Conservation (phyloP, 495 filamentous ascomycete species). For the Penicillium nucicola region DNA sequence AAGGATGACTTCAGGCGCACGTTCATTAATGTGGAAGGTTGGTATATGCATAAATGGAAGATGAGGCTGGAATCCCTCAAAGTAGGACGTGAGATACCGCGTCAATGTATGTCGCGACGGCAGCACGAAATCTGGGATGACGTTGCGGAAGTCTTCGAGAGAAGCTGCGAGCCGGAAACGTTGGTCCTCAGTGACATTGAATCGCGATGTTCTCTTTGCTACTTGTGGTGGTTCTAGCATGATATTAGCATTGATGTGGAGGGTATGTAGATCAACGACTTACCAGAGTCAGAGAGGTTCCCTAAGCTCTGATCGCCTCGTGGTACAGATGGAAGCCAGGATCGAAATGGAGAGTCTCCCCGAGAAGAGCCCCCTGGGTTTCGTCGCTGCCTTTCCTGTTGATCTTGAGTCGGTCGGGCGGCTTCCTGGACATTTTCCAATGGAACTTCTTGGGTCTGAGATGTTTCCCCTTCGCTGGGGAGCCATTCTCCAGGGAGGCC, state of each 20-base stretch:
- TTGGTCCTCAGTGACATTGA: conserved; percentile 38
- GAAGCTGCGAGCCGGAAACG: conserved; percentile 33
- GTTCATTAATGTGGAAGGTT: conserved; percentile 34
- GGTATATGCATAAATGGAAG: conserved; percentile 36
- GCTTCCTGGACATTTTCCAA: conserved; percentile 23
- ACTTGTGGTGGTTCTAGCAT: conserved; percentile 29
- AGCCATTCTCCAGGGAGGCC: conserved; percentile 40
- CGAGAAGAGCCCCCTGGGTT: conserved; percentile 26
- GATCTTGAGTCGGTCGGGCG: conserved; percentile 15
- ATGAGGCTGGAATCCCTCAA: conserved; percentile 37
- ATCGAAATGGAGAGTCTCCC: conserved; percentile 37
- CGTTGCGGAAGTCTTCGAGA: conserved; percentile 35
- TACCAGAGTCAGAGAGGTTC: conserved; percentile 35
- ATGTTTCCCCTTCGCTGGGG: conserved; percentile 25
- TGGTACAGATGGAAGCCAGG: conserved; percentile 40
- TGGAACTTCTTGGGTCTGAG: conserved; percentile 25
- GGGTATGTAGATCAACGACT: neutral
- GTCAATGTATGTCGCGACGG: conserved; percentile 39
- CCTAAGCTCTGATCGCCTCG: conserved; percentile 36
- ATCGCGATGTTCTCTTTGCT: conserved; percentile 19
- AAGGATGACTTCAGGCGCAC: conserved; percentile 28
- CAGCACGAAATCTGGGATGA: conserved; percentile 36
- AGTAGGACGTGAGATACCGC: conserved; percentile 36
- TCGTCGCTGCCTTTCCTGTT: conserved; percentile 16
- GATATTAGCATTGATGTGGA: neutral